Conservation (phyloP, 2,329 filamentous ascomycete species). For the Alternaria ethzedia region DNA sequence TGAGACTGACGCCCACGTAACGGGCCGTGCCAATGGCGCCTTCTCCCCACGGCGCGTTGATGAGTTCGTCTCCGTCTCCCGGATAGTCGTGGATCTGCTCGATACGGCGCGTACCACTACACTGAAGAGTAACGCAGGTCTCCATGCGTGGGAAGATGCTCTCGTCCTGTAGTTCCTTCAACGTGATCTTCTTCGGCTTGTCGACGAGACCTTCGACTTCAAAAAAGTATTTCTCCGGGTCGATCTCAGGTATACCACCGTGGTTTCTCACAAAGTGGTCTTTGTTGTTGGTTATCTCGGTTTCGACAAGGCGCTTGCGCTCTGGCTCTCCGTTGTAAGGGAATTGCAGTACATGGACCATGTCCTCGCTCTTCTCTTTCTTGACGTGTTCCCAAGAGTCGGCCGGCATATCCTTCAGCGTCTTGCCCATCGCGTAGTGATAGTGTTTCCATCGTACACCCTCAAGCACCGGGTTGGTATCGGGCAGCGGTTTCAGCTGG, state of each 20-base stretch:
- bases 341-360: slow-evolving; percentile 57
- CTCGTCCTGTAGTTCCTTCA: slow-evolving; percentile 68
- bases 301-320: slow-evolving; percentile 60
- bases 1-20: slow-evolving; percentile 69
- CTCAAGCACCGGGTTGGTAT: slow-evolving; percentile 53
- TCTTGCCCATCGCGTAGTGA: slow-evolving; percentile 52
- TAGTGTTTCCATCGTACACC: slow-evolving; percentile 57
- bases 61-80: slow-evolving; percentile 69
- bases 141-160: slow-evolving; percentile 64
- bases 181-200: slow-evolving; percentile 61
- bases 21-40: slow-evolving; percentile 71
- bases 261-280: slow-evolving; percentile 76
- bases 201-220: slow-evolving; percentile 67
- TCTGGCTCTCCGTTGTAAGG: slow-evolving; percentile 57
- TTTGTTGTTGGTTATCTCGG: slow-evolving; percentile 66
- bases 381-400: slow-evolving; percentile 58
- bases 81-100: slow-evolving; percentile 71
- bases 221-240: slow-evolving; percentile 61
- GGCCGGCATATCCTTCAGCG: slow-evolving; percentile 57
- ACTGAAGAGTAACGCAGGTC: slow-evolving; percentile 69
- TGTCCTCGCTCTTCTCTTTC: slow-evolving; percentile 54
- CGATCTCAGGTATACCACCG: slow-evolving; percentile 71
- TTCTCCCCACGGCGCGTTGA: slow-evolving; percentile 51
- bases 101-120: slow-evolving; percentile 71
- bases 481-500: slow-evolving; percentile 51